Evolutionary conservation across 768 basidiomycete species (phyloP).

Genomic region (Hysterangium stoloniferum): DNA sequence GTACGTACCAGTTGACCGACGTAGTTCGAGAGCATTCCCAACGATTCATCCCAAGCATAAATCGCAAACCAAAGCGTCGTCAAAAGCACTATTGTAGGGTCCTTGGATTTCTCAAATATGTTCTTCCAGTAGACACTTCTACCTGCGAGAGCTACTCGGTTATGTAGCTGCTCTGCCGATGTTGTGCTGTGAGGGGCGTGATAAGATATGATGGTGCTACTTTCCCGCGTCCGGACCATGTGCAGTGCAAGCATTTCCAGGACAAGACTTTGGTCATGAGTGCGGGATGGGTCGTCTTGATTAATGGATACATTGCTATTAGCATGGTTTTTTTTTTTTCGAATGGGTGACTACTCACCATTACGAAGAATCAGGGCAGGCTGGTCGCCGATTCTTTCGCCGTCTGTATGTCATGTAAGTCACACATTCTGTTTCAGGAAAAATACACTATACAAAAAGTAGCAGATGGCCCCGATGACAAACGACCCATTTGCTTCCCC

Average conservation of each 20-base stretch:
- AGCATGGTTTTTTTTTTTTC: no score
- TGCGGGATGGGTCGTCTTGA: neutral
- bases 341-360: neutral
- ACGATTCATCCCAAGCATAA: conserved; percentile 55
- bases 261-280: neutral
- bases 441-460: neutral
- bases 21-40: conserved; percentile 46
- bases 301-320: neutral
- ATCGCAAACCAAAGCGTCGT: conserved; percentile 50
- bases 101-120: conserved; percentile 28
- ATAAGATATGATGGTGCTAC: conserved; percentile 38
- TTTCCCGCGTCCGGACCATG: conserved; percentile 4
- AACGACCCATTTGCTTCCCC: conserved; percentile 13
- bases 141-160: conserved; percentile 25
- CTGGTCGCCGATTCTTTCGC: conserved; percentile 42
- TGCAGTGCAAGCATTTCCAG: conserved; percentile 9
- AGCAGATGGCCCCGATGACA: neutral
- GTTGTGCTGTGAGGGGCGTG: conserved; percentile 27
- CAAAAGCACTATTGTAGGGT: conserved; percentile 49
- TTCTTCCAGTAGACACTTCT: conserved; percentile 36
- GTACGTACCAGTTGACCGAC: conserved; percentile 41
- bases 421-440: conserved; percentile 7
- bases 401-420: conserved; percentile 14
- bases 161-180: conserved; percentile 20
- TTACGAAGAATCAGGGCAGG: conserved; percentile 31